Evolutionary conservation across 352 stramenopile genomes (phyloP).

Genomic region (Pythium folliculosum): DNA sequence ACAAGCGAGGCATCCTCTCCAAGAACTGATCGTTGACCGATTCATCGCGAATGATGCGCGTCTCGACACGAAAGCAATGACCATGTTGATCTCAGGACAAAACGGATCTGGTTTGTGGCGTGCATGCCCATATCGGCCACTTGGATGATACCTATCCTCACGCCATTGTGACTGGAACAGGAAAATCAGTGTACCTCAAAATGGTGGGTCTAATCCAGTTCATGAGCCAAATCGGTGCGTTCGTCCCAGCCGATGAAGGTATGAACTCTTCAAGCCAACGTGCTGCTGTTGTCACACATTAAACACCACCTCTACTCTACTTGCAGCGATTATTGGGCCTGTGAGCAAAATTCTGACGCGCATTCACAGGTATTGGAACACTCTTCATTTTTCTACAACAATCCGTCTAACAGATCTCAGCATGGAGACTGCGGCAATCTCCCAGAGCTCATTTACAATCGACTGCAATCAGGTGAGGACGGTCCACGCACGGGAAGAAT

Average conservation of each 20-base stretch:
- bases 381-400: neutral
- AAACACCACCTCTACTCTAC: neutral
- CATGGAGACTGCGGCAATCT: conserved; percentile 73
- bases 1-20: conserved; percentile 74
- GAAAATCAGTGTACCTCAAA: conserved; percentile 88
- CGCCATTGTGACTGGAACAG: conserved; percentile 28
- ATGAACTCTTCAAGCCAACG: neutral
- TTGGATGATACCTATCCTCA: neutral
- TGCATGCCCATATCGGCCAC: neutral
- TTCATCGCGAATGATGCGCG: conserved; percentile 84
- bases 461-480: conserved; percentile 78
- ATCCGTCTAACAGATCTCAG: conserved; percentile 28
- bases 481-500: neutral
- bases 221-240: conserved; percentile 84
- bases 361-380: conserved; percentile 56
- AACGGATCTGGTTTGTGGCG: conserved; percentile 77
- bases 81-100: conserved; percentile 79
- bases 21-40: conserved; percentile 81
- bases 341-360: conserved; percentile 79
- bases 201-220: conserved; percentile 85
- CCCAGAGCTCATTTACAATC: conserved; percentile 88
- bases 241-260: conserved; percentile 78
- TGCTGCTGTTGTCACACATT: neutral
- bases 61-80: conserved; percentile 39
- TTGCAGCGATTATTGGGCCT: conserved; percentile 71